Evolutionary conservation across 116 monocot genomes (phyloP).

Genomic region (Iris pallida): DNA sequence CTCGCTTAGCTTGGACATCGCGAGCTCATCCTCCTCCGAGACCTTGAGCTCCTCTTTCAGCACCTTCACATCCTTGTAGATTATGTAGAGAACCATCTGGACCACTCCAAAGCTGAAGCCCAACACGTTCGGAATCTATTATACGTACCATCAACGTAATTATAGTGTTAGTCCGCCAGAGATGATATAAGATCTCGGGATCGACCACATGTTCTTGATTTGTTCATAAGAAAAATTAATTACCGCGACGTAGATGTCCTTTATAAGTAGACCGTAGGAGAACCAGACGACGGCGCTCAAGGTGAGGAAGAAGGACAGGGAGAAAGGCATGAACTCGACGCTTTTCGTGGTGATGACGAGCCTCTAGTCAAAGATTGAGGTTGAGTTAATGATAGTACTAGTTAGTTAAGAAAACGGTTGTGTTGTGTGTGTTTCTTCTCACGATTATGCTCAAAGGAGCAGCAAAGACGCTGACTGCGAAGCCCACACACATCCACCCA

Average conservation of each 20-base stretch:
- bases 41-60: slow-evolving; percentile 13
- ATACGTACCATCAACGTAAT: no score
- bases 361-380: slow-evolving; percentile 9
- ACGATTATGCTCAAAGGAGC: slow-evolving; percentile 32
- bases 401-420: background rate
- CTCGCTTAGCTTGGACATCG: slow-evolving; percentile 3
- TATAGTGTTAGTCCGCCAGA: background rate
- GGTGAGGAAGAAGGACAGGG: slow-evolving; percentile 24
- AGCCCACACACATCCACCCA: slow-evolving; percentile 31
- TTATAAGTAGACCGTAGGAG: slow-evolving; percentile 21
- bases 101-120: slow-evolving; percentile 40
- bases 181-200: background rate
- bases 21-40: background rate
- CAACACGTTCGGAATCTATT: slow-evolving; percentile 41
- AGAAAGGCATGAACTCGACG: slow-evolving; percentile 39
- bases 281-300: slow-evolving; percentile 28
- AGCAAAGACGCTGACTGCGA: slow-evolving; percentile 25
- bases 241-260: slow-evolving; percentile 28
- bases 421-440: background rate
- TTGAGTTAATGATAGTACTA: background rate
- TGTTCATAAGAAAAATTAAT: background rate
- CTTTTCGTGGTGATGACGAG: slow-evolving; percentile 30
- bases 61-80: slow-evolving; percentile 27
- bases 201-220: background rate
- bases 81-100: slow-evolving; percentile 42